These are phyloP conservation scores for Penicillium nordicum DNA, from an alignment of 2,329 filamentous ascomycete genomes.

Conservation along the genomic window DNA sequence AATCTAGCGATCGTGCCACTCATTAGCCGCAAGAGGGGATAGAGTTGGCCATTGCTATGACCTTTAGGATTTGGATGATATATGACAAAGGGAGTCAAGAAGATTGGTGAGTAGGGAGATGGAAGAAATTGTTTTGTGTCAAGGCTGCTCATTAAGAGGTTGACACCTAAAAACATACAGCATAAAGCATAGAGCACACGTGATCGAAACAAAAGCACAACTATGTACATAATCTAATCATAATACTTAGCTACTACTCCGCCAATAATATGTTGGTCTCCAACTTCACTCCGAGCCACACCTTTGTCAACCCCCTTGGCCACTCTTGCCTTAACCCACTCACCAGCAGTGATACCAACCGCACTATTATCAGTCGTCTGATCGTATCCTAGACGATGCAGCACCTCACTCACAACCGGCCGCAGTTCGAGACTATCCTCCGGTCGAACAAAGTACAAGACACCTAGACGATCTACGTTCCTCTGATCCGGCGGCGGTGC, in stretches of 20 bases:
- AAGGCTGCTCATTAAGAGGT: background rate
- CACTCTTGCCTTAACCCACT: conserved; percentile 24
- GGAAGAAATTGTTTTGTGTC: no score
- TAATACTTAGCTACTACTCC: conserved; percentile 19
- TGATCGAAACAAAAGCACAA: no score
- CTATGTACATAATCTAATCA: background rate
- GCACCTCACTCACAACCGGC: conserved; percentile 25
- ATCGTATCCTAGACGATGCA: conserved; percentile 32
- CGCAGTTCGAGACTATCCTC: conserved; percentile 28
- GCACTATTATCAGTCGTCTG: conserved; percentile 8
- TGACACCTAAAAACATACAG: background rate
- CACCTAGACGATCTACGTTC: conserved; percentile 37
- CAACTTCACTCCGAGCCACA: conserved; percentile 12
- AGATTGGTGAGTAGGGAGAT: background rate
- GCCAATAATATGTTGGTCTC: conserved; percentile 17
- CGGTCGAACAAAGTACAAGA: conserved; percentile 48
- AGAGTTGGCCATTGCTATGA: background rate
- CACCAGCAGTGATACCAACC: conserved; percentile 14
- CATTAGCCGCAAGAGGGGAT: background rate
- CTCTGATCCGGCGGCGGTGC: conserved; percentile 46
- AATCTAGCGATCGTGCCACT: background rate
- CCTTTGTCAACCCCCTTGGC: conserved; percentile 18
- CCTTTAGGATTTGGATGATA: no score
- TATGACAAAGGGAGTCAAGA: background rate
- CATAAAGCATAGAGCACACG: no score